A percentile compares a stretch with the other conserved stretches of the same genome.
These are phyloP conservation scores for Lactarius hatsudake DNA, from an alignment of 768 basidiomycete species.

Conservation along the genomic window DNA sequence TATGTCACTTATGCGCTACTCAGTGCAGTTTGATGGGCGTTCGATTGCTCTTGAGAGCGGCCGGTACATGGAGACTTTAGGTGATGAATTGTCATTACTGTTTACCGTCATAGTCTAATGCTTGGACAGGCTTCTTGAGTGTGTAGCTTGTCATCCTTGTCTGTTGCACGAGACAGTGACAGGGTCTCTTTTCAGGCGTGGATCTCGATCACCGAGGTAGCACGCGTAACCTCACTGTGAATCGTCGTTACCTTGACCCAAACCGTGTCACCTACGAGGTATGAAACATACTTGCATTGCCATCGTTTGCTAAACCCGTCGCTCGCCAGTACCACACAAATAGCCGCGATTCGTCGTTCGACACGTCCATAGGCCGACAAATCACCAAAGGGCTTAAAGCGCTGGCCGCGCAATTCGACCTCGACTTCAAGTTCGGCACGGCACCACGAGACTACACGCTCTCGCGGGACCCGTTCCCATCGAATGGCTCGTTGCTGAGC, in stretches of 20 bases:
- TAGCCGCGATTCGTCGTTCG: conserved; percentile 51
- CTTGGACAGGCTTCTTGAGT: conserved; percentile 59
- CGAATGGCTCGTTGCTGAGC: conserved; percentile 56
- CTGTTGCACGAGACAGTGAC: conserved; percentile 8
- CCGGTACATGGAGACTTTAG: conserved; percentile 90
- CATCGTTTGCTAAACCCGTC: not conserved
- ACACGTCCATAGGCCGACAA: conserved; percentile 50
- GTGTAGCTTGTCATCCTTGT: conserved; percentile 25
- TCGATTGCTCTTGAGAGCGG: conserved; percentile 82
- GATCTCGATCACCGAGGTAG: conserved; percentile 45
- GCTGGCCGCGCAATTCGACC: conserved; percentile 57
- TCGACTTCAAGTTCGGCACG: conserved; percentile 61
- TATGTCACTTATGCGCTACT: not conserved
- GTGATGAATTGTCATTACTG: conserved; percentile 38
- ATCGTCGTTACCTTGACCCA: conserved; percentile 73
- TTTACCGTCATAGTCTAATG: not conserved
- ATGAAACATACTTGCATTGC: conserved; percentile 6
- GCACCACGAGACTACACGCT: conserved; percentile 77
- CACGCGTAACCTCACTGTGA: conserved; percentile 55
- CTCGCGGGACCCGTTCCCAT: conserved; percentile 60
- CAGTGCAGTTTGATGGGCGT: conserved; percentile 66
- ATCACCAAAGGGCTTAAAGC: conserved; percentile 56
- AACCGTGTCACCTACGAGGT: conserved; percentile 77
- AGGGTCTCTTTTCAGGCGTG: conserved; percentile 39
- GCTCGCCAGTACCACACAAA: conserved; percentile 59